These are phyloP conservation scores for Gloeopeniophorella convolvens DNA, from an alignment of 768 basidiomycete species.

Conservation along the genomic window DNA sequence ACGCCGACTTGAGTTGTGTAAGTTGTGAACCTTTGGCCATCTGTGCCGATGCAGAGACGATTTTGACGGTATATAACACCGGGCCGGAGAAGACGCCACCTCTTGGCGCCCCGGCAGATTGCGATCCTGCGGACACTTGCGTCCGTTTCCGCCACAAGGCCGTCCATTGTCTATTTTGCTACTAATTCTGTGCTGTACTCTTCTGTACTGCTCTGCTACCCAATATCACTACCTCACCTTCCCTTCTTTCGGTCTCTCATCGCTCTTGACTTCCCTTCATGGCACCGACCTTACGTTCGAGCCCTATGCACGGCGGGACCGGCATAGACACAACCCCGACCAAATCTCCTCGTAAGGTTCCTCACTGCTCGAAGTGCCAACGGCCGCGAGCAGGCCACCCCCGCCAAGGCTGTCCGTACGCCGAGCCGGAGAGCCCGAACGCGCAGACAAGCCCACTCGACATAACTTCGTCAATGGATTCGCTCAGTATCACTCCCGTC, in stretches of 20 bases:
- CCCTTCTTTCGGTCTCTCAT: too few species aligned
- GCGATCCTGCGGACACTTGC: too few species aligned
- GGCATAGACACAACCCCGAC: constrained; percentile 24
- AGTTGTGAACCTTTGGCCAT: constrained; percentile 89
- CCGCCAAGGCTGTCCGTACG: constrained; percentile 53
- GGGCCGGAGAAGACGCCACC: too few species aligned
- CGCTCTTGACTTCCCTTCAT: too few species aligned
- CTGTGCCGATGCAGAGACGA: background rate
- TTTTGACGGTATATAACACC: too few species aligned
- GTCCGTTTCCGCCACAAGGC: too few species aligned
- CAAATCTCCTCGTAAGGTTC: constrained; percentile 43
- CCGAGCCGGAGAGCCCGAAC: background rate
- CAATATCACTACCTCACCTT: too few species aligned
- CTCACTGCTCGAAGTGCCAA: constrained; percentile 49
- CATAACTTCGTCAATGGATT: constrained; percentile 11
- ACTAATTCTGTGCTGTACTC: too few species aligned
- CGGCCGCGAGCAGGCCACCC: constrained; percentile 56
- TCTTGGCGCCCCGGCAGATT: too few species aligned
- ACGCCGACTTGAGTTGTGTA: constrained; percentile 80
- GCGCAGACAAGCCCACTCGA: background rate
- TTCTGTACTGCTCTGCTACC: too few species aligned
- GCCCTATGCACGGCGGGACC: constrained; percentile 3
- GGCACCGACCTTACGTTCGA: constrained; percentile 16
- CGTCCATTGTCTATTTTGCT: too few species aligned
- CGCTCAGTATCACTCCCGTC: constrained; percentile 15